These are phyloP conservation scores for Prunus mira DNA, from an alignment of 306 rosid genomes.

Conservation along the genomic window DNA sequence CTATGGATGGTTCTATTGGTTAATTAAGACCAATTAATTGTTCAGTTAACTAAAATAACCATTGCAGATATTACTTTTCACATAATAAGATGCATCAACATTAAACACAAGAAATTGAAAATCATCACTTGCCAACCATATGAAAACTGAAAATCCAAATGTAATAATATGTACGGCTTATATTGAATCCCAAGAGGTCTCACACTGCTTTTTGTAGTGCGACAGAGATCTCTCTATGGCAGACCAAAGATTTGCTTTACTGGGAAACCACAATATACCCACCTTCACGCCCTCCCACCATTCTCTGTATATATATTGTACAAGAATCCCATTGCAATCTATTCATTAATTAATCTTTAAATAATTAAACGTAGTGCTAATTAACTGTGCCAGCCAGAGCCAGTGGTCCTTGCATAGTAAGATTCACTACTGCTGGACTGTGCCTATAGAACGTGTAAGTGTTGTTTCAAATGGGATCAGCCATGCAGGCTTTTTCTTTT, in stretches of 20 bases:
- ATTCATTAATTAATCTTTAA: background rate
- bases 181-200: no score
- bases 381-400: no score
- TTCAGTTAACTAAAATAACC: background rate
- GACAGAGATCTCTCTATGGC: constrained; percentile 35
- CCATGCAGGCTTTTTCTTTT: background rate
- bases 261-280: constrained; percentile 16
- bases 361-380: background rate
- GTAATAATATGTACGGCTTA: no score
- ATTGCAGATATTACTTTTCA: background rate
- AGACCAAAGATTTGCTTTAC: constrained; percentile 52
- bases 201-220: background rate
- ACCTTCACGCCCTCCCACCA: constrained; percentile 9
- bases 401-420: background rate
- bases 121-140: background rate
- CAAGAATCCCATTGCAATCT: background rate
- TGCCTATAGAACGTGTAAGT: background rate
- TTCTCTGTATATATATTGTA: background rate
- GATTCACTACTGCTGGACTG: background rate
- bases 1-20: background rate
- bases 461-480: background rate
- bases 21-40: background rate
- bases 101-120: background rate
- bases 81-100: background rate
- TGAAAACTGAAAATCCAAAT: no score